Conservation (phyloP, 2,329 filamentous ascomycete species). For the Penicillium nordicum region DNA sequence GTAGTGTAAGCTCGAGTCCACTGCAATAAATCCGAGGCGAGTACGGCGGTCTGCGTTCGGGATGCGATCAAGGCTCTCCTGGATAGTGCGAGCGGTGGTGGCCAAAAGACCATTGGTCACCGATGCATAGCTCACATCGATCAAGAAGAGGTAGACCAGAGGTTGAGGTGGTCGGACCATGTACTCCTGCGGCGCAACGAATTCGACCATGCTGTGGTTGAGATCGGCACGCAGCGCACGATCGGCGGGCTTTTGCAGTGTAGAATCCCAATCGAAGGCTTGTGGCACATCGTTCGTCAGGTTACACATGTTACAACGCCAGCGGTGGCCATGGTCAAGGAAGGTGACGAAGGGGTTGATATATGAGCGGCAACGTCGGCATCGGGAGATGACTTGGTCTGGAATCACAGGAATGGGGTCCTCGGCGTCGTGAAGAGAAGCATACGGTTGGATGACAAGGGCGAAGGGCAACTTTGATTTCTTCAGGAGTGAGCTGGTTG, state of each 20-base stretch:
- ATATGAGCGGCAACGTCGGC: slow-evolving; percentile 90
- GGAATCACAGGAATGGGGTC: slow-evolving; percentile 88
- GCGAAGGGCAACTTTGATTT: slow-evolving; percentile 96
- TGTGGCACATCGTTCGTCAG: slow-evolving; percentile 98
- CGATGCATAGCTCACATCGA: slow-evolving; percentile 88
- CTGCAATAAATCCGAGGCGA: slow-evolving; percentile 88
- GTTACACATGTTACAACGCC: slow-evolving; percentile 99
- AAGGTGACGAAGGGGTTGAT: slow-evolving; percentile 98
- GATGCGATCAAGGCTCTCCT: slow-evolving; percentile 93
- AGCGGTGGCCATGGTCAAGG: slow-evolving; percentile 92
- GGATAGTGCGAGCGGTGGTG: slow-evolving; percentile 86
- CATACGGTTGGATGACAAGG: slow-evolving; percentile 93
- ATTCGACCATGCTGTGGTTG: slow-evolving; percentile 95
- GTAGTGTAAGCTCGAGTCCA: slow-evolving; percentile 92
- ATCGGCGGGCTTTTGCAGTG: slow-evolving; percentile 85
- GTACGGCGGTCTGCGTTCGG: slow-evolving; percentile 96
- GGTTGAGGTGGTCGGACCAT: slow-evolving; percentile 98
- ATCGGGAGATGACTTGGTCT: slow-evolving; percentile 95
- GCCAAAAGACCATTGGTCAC: slow-evolving; percentile 88
- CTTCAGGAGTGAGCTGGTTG: slow-evolving; percentile 87
- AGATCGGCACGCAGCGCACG: slow-evolving; percentile 88
- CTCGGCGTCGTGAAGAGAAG: slow-evolving; percentile 85
- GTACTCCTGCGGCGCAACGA: slow-evolving; percentile 96
- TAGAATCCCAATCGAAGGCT: slow-evolving; percentile 96
- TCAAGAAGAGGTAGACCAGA: slow-evolving; percentile 89